Evolutionary conservation across 1,284 basidiomycete genomes (phyloP).

Genomic region (Rhodofomes roseus): DNA sequence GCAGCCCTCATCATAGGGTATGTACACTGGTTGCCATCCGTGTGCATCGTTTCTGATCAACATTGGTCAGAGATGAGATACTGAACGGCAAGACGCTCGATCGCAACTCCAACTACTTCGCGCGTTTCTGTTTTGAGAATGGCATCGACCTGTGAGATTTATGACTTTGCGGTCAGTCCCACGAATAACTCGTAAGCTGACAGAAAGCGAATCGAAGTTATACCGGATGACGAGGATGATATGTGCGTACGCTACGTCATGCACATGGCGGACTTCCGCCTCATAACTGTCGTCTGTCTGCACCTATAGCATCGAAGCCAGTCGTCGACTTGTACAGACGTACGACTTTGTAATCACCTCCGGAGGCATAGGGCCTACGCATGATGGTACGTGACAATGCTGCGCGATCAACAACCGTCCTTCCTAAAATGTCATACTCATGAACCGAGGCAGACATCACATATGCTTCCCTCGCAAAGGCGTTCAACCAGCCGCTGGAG

Average conservation of each 20-base stretch:
- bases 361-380: constrained; percentile 85
- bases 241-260: constrained; percentile 60
- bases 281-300: neutral
- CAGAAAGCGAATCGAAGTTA: constrained; percentile 88
- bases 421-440: constrained; percentile 5
- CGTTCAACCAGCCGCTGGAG: constrained; percentile 73
- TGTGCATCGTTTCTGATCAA: neutral
- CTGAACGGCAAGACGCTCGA: constrained; percentile 88
- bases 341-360: constrained; percentile 90
- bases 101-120: constrained; percentile 82
- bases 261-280: neutral
- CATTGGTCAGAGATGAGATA: constrained; percentile 66
- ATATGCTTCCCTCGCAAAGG: constrained; percentile 81
- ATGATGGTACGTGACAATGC: constrained; percentile 56
- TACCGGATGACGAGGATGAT: constrained; percentile 86
- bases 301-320: constrained; percentile 73
- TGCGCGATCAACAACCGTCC: neutral
- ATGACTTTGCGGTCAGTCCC: neutral
- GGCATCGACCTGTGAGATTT: constrained; percentile 72
- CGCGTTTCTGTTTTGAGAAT: constrained; percentile 83
- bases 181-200: too few species aligned
- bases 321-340: constrained; percentile 71
- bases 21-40: constrained; percentile 16
- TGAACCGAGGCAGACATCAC: constrained; percentile 73
- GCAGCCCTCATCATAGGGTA: constrained; percentile 76